These are phyloP conservation scores for Debaryomyces coudertii DNA, from an alignment of 1,139 yeast species.

Conservation along the genomic window DNA sequence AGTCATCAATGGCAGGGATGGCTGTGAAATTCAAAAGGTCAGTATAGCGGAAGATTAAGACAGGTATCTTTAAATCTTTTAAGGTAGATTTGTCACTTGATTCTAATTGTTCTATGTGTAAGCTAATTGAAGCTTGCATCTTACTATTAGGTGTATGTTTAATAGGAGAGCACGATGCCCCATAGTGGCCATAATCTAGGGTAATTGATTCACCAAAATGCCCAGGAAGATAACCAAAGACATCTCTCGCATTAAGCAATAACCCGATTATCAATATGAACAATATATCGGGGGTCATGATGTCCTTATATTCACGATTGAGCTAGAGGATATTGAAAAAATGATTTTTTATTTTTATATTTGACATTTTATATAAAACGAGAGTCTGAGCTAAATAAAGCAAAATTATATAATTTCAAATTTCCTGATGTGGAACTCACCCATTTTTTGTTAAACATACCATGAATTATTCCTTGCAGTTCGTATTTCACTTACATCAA, in stretches of 20 bases:
- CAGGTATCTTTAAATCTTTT: conserved; percentile 23
- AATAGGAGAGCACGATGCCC: conserved; percentile 13
- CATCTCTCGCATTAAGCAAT: not conserved
- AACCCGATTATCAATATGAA: not conserved
- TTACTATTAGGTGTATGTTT: conserved; percentile 7
- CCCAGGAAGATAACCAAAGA: not conserved
- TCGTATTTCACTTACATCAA: too few relatives aligned
- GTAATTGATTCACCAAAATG: not conserved
- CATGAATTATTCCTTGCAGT: too few relatives aligned
- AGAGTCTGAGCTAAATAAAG: too few relatives aligned
- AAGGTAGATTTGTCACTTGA: not conserved
- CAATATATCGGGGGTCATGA: not conserved
- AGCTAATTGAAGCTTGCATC: conserved; percentile 11
- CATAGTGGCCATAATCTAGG: conserved; percentile 9
- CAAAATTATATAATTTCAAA: too few relatives aligned
- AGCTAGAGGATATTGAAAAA: not conserved
- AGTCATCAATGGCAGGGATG: conserved; percentile 24
- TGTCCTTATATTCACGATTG: not conserved
- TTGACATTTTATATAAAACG: too few relatives aligned
- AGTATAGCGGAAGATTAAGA: conserved; percentile 28
- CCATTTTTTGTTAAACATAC: too few relatives aligned
- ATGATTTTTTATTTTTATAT: too few relatives aligned
- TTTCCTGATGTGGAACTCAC: too few relatives aligned
- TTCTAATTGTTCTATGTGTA: not conserved
- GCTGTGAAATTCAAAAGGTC: conserved; percentile 28